These are phyloP conservation scores for Zasmidium citrigriseum DNA, from an alignment of 2,329 filamentous ascomycete species.

Conservation along the genomic window DNA sequence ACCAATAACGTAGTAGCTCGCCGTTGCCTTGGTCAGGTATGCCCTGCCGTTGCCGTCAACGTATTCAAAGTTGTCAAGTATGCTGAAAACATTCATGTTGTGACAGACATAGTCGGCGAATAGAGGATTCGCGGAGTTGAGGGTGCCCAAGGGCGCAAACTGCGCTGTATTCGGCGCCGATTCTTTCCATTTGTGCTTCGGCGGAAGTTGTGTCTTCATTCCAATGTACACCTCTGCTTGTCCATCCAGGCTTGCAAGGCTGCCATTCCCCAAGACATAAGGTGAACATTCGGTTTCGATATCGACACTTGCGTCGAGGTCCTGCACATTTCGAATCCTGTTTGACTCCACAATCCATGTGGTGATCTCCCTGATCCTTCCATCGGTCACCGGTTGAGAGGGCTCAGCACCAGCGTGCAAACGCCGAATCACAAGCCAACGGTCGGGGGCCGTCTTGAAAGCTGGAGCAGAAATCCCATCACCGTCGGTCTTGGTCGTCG, in stretches of 20 bases:
- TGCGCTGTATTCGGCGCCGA: not conserved
- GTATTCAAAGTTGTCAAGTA: constrained; percentile 11
- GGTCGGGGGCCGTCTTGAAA: constrained; percentile 9
- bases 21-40: constrained; percentile 9
- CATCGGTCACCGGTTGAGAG: not conserved
- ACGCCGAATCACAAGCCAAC: constrained; percentile 14
- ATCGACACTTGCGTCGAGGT: constrained; percentile 5
- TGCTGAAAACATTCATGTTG: constrained; percentile 10
- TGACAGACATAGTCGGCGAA: constrained; percentile 13
- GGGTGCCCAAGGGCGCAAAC: constrained; percentile 1
- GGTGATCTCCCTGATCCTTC: constrained; percentile 1
- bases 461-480: not conserved
- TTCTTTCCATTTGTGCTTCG: not conserved
- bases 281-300: constrained; percentile 12
- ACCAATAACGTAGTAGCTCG: constrained; percentile 14
- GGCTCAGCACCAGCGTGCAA: constrained; percentile 5
- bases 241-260: not conserved
- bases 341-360: constrained; percentile 15
- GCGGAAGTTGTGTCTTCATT: not conserved
- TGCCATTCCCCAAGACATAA: not conserved
- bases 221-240: constrained; percentile 12
- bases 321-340: constrained; percentile 7
- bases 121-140: constrained; percentile 9
- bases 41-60: not conserved
- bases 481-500: not conserved